A percentile compares a stretch with the other conserved stretches of the same genome.
These are phyloP conservation scores for Chlamydomonas asymmetrica DNA, from an alignment of 139 green algal genomes.

Conservation along the genomic window DNA sequence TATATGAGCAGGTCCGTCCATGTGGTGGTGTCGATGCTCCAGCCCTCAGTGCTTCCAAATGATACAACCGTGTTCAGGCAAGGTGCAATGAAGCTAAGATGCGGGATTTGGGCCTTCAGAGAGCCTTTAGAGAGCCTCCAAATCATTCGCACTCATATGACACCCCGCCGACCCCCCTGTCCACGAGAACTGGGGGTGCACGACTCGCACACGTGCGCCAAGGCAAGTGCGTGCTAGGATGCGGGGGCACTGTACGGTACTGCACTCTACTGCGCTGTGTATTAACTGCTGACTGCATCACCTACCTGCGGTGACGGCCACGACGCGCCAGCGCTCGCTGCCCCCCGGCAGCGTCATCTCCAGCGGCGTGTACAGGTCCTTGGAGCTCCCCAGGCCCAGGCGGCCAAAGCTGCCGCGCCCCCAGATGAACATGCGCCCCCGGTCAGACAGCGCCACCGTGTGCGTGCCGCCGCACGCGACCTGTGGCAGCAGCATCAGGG, in stretches of 20 bases:
- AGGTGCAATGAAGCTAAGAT: too few species aligned
- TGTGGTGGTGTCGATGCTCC: neutral
- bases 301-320: slow-evolving; percentile 54
- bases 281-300: too few species aligned
- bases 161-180: neutral
- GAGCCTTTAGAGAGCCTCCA: neutral
- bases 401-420: slow-evolving; percentile 75
- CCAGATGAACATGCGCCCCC: slow-evolving; percentile 80
- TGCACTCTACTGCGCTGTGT: too few species aligned
- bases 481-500: slow-evolving; percentile 51
- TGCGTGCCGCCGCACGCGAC: slow-evolving; percentile 76
- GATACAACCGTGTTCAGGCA: too few species aligned
- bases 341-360: slow-evolving; percentile 58
- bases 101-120: too few species aligned
- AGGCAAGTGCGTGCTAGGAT: too few species aligned
- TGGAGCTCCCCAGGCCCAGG: slow-evolving; percentile 40
- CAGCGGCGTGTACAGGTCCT: slow-evolving; percentile 62
- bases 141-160: neutral
- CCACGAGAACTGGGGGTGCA: neutral
- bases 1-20: neutral
- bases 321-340: slow-evolving; percentile 68
- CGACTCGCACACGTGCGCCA: too few species aligned
- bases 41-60: too few species aligned
- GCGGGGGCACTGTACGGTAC: too few species aligned
- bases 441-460: slow-evolving; percentile 63